phyloP scores from a whole-genome alignment of 108 stramenopile genomes.

The Pseudonitzschia delicatissima region DNA sequence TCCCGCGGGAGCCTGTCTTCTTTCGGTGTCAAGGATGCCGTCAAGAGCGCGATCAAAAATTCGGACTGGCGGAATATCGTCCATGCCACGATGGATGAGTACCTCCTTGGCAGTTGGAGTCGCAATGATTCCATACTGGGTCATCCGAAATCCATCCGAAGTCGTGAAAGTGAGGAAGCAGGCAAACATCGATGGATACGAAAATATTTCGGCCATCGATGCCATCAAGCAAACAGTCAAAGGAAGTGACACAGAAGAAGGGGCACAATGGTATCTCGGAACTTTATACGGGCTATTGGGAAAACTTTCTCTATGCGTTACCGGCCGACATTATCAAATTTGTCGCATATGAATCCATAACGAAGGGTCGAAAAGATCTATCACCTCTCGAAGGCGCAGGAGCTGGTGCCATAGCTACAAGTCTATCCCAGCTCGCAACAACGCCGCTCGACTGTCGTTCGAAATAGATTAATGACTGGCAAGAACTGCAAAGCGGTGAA shows the following conservation, averaged over 20 bases:
- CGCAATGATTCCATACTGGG: slow-evolving; percentile 74
- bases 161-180: slow-evolving; percentile 82
- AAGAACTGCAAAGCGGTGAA: not conserved
- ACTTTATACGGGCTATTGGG: slow-evolving; percentile 72
- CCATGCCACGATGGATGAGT: slow-evolving; percentile 38
- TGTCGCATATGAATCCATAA: slow-evolving; percentile 59
- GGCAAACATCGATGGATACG: slow-evolving; percentile 55
- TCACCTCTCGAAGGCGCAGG: slow-evolving; percentile 61
- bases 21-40: slow-evolving; percentile 80
- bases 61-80: not conserved
- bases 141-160: slow-evolving; percentile 80
- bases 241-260: not conserved
- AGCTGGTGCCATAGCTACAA: slow-evolving; percentile 71
- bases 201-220: slow-evolving; percentile 45
- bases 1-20: slow-evolving; percentile 75
- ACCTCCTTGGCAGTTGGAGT: slow-evolving; percentile 65
- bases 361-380: slow-evolving; percentile 42
- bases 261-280: slow-evolving; percentile 20
- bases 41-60: slow-evolving; percentile 42
- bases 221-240: slow-evolving; percentile 39
- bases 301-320: slow-evolving; percentile 77
- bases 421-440: slow-evolving; percentile 61
- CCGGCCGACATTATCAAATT: slow-evolving; percentile 85
- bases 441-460: slow-evolving; percentile 80
- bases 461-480: slow-evolving; percentile 69